A percentile compares a stretch with the other conserved stretches of the same genome.
Evolutionary conservation across 352 stramenopile species (phyloP).

Genomic region (Phytophthora sp.): DNA sequence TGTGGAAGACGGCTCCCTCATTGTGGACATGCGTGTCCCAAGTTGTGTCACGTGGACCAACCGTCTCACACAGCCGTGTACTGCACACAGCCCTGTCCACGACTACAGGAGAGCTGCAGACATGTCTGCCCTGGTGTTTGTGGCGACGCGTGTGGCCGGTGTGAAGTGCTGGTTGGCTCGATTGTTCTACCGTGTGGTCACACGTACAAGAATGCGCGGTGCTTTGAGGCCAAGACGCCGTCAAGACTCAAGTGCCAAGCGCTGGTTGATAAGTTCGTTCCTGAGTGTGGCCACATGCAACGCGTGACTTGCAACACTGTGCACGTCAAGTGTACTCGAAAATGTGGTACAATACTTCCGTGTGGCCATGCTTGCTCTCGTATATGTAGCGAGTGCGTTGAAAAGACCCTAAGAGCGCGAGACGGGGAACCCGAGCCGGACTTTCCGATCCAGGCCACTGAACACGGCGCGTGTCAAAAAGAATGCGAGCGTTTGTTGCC

Average conservation of each 20-base stretch:
- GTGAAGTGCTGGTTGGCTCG: constrained; percentile 43
- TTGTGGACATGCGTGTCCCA: constrained; percentile 58
- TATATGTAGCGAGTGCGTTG: constrained; percentile 42
- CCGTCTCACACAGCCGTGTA: constrained; percentile 46
- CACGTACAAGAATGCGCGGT: constrained; percentile 34
- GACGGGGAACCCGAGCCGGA: constrained; percentile 26
- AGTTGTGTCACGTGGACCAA: constrained; percentile 69
- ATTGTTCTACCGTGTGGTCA: constrained; percentile 66
- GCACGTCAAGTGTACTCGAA: constrained; percentile 31
- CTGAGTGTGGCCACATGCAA: constrained; percentile 40
- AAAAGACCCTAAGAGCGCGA: constrained; percentile 37
- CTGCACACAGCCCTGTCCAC: constrained; percentile 65
- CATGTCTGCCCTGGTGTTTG: constrained; percentile 69
- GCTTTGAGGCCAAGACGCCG: constrained; percentile 29
- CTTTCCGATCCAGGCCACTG: constrained; percentile 40
- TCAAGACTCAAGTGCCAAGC: constrained; percentile 34
- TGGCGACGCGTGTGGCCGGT: constrained; percentile 65
- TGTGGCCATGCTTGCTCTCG: constrained; percentile 52
- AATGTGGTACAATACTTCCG: constrained; percentile 22
- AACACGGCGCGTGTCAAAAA: constrained; percentile 60
- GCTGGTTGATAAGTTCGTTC: constrained; percentile 38
- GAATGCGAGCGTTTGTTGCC: constrained; percentile 65
- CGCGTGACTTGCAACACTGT: constrained; percentile 30
- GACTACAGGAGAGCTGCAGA: constrained; percentile 46
- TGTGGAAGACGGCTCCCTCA: constrained; percentile 57